phyloP scores from a whole-genome alignment of 2,329 filamentous ascomycete genomes.

The Cercospora brassicicola region DNA sequence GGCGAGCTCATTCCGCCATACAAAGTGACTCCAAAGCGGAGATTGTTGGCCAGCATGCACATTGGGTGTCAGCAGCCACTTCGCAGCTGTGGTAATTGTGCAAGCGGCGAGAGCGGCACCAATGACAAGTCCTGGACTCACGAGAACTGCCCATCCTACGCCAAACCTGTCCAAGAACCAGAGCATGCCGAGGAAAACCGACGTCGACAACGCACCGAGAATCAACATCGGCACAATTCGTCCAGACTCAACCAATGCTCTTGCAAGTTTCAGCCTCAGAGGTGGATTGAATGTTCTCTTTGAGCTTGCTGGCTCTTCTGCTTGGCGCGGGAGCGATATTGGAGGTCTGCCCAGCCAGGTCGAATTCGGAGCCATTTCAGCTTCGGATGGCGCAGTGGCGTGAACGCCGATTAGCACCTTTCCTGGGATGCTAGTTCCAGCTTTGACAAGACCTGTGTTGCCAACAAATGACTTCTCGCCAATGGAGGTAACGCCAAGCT shows the following conservation, averaged over 20 bases:
- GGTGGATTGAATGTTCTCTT: slow-evolving; percentile 12
- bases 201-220: slow-evolving; percentile 1
- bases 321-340: slow-evolving; percentile 12
- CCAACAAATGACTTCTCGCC: slow-evolving; percentile 10
- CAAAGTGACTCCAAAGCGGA: slow-evolving; percentile 14
- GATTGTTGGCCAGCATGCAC: slow-evolving; percentile 10
- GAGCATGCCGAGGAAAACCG: slow-evolving; percentile 6
- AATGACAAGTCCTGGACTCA: slow-evolving; percentile 3
- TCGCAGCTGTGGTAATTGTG: slow-evolving; percentile 7
- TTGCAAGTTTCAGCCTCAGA: background rate
- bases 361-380: slow-evolving; percentile 4
- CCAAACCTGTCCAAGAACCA: slow-evolving; percentile 3
- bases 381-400: slow-evolving; percentile 6
- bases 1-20: slow-evolving; percentile 12
- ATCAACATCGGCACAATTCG: slow-evolving; percentile 4
- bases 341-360: slow-evolving; percentile 13
- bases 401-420: slow-evolving; percentile 10
- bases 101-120: slow-evolving; percentile 3
- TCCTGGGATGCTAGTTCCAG: slow-evolving; percentile 6
- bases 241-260: slow-evolving; percentile 8
- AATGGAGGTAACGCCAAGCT: slow-evolving; percentile 4
- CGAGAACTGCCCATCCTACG: slow-evolving; percentile 9
- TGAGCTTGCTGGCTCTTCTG: slow-evolving; percentile 5
- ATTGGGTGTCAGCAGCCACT: slow-evolving; percentile 13
- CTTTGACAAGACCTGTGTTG: slow-evolving; percentile 10